These are phyloP conservation scores for Aureobasidium subglaciale DNA, from an alignment of 2,329 filamentous ascomycete species.

Conservation along the genomic window DNA sequence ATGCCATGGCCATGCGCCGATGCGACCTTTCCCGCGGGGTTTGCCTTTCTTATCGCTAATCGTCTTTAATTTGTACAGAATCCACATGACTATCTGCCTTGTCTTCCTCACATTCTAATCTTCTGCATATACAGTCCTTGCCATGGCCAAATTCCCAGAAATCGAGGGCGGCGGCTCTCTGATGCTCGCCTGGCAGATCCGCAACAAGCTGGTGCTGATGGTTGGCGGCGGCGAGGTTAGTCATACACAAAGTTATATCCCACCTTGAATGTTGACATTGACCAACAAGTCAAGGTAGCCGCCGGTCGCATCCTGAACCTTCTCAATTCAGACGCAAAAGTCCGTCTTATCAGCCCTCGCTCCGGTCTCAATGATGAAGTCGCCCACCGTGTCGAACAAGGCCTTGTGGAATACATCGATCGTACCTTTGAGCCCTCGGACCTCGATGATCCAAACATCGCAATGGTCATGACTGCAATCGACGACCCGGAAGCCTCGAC, in stretches of 20 bases:
- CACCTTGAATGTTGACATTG: constrained; percentile 26
- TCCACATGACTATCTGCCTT: background rate
- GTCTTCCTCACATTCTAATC: too few relatives aligned
- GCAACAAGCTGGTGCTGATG: constrained; percentile 80
- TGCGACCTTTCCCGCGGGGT: background rate
- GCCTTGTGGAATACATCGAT: constrained; percentile 72
- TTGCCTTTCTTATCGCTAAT: constrained; percentile 8
- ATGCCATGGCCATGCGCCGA: background rate
- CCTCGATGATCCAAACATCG: constrained; percentile 59
- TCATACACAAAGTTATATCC: constrained; percentile 17
- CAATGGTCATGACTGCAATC: constrained; percentile 89
- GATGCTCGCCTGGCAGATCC: constrained; percentile 93
- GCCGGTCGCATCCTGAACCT: constrained; percentile 89
- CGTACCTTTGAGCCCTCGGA: constrained; percentile 81
- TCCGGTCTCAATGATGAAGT: constrained; percentile 84
- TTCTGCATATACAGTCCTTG: constrained; percentile 13
- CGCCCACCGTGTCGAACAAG: constrained; percentile 65
- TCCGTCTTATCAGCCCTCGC: constrained; percentile 76
- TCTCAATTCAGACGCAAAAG: constrained; percentile 87
- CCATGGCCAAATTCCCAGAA: constrained; percentile 59
- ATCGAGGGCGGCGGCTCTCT: constrained; percentile 87
- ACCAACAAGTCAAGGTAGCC: constrained; percentile 62
- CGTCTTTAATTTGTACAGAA: too few relatives aligned
- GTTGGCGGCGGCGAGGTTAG: constrained; percentile 89
- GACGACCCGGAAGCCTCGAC: constrained; percentile 90